Evolutionary conservation across 2,329 filamentous ascomycete genomes (phyloP).

Genomic region (Aspergillus spinulosporus): DNA sequence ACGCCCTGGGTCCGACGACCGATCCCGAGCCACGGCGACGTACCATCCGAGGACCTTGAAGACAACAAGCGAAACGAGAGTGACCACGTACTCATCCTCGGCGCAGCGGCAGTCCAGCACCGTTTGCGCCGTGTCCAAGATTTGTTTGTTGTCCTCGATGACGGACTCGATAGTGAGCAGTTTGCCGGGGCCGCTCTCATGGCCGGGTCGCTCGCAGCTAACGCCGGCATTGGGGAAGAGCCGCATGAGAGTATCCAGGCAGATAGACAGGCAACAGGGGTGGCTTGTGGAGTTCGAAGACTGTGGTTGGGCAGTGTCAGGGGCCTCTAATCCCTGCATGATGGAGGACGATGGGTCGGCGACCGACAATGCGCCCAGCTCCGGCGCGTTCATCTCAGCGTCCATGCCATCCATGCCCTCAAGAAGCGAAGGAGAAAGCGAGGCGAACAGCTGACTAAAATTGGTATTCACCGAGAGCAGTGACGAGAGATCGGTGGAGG

Average conservation of each 20-base stretch:
- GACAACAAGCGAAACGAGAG: constrained; percentile 4
- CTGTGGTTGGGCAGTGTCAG: not conserved
- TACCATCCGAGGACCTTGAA: constrained; percentile 11
- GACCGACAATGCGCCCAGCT: too few species aligned
- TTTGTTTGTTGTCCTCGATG: constrained; percentile 4
- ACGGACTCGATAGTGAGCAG: constrained; percentile 5
- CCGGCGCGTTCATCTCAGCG: not conserved
- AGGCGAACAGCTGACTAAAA: constrained; percentile 5
- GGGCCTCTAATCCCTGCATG: not conserved
- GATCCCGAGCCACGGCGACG: constrained; percentile 4
- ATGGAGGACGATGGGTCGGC: not conserved
- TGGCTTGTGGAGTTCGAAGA: not conserved
- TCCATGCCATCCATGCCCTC: not conserved
- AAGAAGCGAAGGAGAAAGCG: constrained; percentile 1
- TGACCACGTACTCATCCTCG: constrained; percentile 7
- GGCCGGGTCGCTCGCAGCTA: not conserved
- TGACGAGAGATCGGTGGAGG: constrained; percentile 3
- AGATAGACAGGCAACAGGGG: not conserved
- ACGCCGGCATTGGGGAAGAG: not conserved
- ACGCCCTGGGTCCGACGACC: too few species aligned
- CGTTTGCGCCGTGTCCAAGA: constrained; percentile 4
- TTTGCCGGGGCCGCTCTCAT: not conserved
- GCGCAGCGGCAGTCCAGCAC: constrained; percentile 6
- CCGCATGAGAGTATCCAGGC: constrained; percentile 1
- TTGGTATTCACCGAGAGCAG: not conserved